A percentile compares a stretch with the other conserved stretches of the same genome.
These are phyloP conservation scores for Tremella mesenterica DNA, from an alignment of 768 basidiomycete genomes.

Conservation along the genomic window DNA sequence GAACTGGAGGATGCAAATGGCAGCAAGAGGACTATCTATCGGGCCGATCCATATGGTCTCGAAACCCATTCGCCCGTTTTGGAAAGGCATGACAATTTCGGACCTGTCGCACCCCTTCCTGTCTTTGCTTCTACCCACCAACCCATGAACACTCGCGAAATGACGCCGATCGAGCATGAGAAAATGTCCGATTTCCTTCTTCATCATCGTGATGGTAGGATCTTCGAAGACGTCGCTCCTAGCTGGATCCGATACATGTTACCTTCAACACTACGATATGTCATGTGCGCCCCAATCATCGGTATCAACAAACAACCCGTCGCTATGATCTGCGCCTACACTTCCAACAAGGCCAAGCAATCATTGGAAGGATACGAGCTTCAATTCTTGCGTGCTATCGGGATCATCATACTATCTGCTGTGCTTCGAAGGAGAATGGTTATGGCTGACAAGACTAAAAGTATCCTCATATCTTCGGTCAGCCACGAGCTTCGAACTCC, in stretches of 20 bases:
- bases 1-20: constrained; percentile 54
- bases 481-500: constrained; percentile 54
- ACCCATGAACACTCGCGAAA: constrained; percentile 44
- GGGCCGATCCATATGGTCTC: constrained; percentile 41
- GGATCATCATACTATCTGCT: constrained; percentile 85
- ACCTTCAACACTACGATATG: constrained; percentile 73
- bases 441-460: constrained; percentile 84
- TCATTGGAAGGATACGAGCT: constrained; percentile 56
- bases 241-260: constrained; percentile 72
- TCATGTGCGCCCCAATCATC: constrained; percentile 81
- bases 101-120: constrained; percentile 38
- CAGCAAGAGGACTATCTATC: constrained; percentile 38
- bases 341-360: constrained; percentile 66
- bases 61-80: constrained; percentile 21
- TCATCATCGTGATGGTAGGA: constrained; percentile 72
- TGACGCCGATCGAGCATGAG: constrained; percentile 64
- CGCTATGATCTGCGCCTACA: constrained; percentile 80
- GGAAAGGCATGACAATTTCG: constrained; percentile 36
- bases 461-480: constrained; percentile 30
- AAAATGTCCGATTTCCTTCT: constrained; percentile 68
- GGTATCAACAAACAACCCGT: constrained; percentile 89
- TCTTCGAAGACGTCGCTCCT: constrained; percentile 78
- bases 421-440: constrained; percentile 88
- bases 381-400: constrained; percentile 84
- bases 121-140: constrained; percentile 33